Evolutionary conservation across 2,329 filamentous ascomycete species (phyloP).

Genomic region (Geosmithia flava): DNA sequence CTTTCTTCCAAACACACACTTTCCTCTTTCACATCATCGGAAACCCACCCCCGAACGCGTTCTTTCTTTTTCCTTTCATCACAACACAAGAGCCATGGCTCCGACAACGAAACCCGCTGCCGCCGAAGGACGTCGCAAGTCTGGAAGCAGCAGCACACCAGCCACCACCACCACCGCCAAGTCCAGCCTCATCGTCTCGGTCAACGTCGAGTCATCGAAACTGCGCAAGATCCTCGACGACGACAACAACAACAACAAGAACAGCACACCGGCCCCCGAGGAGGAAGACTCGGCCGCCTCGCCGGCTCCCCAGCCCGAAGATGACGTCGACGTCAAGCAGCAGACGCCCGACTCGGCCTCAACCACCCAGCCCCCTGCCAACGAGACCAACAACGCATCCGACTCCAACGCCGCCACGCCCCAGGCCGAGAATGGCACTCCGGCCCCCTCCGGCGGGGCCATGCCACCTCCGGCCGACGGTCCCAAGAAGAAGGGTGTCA

Average conservation of each 20-base stretch:
- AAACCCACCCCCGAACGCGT: neutral
- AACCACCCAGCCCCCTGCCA: conserved; percentile 24
- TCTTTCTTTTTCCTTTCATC: neutral
- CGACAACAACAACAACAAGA: conserved; percentile 18
- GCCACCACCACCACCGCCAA: too few species aligned
- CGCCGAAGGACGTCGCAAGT: conserved; percentile 23
- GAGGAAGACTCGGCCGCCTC: conserved; percentile 7
- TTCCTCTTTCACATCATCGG: neutral
- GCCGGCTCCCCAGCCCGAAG: conserved; percentile 16
- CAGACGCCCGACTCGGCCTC: conserved; percentile 30
- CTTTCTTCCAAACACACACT: conserved; percentile 1
- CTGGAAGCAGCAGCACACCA: conserved; percentile 13
- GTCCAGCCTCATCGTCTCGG: conserved; percentile 30
- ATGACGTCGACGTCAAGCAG: conserved; percentile 17
- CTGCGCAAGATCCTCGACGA: conserved; percentile 38
- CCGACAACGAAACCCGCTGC: conserved; percentile 15
- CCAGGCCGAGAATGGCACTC: conserved; percentile 36
- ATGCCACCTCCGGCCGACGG: conserved; percentile 51
- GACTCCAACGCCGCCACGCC: conserved; percentile 51
- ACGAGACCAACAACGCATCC: conserved; percentile 42
- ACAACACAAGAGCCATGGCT: conserved; percentile 14
- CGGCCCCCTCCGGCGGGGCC: conserved; percentile 30
- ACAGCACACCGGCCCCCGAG: neutral
- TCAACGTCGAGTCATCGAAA: conserved; percentile 36
- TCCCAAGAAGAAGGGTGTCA: conserved; percentile 64